These are phyloP conservation scores for Termitomyces sp. DNA, from an alignment of 1,284 basidiomycete genomes.

Conservation along the genomic window DNA sequence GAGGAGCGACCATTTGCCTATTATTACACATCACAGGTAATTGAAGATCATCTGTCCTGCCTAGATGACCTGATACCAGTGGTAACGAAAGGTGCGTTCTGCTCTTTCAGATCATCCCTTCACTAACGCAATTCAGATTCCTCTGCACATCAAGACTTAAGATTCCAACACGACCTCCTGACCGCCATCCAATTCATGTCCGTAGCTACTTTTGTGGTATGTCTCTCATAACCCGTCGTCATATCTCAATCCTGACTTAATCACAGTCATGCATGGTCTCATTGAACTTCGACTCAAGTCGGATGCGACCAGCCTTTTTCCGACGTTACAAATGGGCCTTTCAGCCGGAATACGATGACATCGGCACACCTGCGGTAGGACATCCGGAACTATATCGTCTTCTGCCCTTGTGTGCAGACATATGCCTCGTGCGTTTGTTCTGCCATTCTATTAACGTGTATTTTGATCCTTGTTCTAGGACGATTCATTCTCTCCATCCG, in stretches of 20 bases:
- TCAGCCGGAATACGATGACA: constrained; percentile 44
- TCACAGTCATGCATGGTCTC: constrained; percentile 30
- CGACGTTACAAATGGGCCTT: constrained; percentile 76
- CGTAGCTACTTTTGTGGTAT: constrained; percentile 42
- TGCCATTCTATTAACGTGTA: not conserved
- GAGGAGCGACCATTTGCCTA: constrained; percentile 70
- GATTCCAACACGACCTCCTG: constrained; percentile 44
- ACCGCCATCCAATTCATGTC: constrained; percentile 51
- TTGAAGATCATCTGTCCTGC: constrained; percentile 49
- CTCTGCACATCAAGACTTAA: constrained; percentile 38
- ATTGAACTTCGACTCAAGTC: constrained; percentile 33
- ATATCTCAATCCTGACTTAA: not conserved
- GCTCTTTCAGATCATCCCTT: not conserved
- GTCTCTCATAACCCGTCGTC: constrained; percentile 9
- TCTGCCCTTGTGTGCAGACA: constrained; percentile 29
- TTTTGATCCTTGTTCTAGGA: constrained; percentile 18
- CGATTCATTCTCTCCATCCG: constrained; percentile 31
- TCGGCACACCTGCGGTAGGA: constrained; percentile 35
- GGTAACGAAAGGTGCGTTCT: constrained; percentile 33
- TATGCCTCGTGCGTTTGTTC: constrained; percentile 28
- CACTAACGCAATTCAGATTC: constrained; percentile 31
- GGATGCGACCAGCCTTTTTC: constrained; percentile 42
- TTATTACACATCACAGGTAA: constrained; percentile 59
- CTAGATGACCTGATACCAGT: constrained; percentile 43
- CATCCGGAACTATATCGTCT: constrained; percentile 42